These are phyloP conservation scores for Boletus eberwhitei DNA, from an alignment of 768 basidiomycete genomes.

Conservation along the genomic window DNA sequence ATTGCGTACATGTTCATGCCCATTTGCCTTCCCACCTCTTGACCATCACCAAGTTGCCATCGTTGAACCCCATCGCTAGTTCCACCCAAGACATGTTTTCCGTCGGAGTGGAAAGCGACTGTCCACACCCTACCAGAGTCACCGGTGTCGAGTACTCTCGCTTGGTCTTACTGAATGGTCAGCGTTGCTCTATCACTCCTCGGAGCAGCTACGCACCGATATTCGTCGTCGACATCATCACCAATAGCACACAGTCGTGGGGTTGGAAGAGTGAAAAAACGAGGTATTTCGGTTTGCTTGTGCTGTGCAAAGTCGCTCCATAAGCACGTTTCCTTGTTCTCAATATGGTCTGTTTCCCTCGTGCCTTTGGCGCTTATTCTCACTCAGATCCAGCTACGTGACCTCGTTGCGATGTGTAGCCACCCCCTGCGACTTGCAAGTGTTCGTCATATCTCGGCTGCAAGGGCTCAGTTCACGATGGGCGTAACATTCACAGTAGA, in stretches of 20 bases:
- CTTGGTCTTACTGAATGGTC: neutral
- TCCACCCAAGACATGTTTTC: neutral
- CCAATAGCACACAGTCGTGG: neutral
- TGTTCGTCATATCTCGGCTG: too few species aligned
- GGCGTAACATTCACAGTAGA: constrained; percentile 30
- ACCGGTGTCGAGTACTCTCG: neutral
- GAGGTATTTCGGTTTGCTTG: neutral
- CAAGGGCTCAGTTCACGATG: too few species aligned
- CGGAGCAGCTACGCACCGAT: neutral
- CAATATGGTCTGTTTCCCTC: too few species aligned
- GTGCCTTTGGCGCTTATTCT: too few species aligned
- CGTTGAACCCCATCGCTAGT: neutral
- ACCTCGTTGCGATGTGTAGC: too few species aligned
- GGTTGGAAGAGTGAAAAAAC: neutral
- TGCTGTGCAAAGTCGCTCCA: too few species aligned
- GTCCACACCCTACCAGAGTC: fast-evolving
- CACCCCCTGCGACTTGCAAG: neutral
- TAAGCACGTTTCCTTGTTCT: too few species aligned
- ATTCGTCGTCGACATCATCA: neutral
- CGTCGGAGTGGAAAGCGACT: neutral
- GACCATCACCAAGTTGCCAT: neutral
- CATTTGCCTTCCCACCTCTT: too few species aligned
- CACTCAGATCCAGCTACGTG: too few species aligned
- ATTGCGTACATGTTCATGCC: neutral
- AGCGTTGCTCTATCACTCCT: neutral